phyloP scores from a whole-genome alignment of 78 protist genomes.

The Cavenderia fasciculata region DNA sequence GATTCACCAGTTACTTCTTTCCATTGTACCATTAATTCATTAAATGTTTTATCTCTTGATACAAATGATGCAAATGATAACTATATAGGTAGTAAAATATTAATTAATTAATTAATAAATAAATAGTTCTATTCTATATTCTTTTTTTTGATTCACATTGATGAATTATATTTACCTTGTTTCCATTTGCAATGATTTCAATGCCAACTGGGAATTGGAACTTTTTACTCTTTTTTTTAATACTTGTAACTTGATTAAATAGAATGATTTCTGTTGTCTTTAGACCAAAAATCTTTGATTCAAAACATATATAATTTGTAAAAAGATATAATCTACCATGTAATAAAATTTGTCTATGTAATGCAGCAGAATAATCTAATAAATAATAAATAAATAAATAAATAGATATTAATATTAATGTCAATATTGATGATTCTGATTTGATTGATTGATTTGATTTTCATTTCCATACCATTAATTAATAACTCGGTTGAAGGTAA shows the following conservation, averaged over 20 bases:
- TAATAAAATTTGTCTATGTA: slow-evolving; percentile 34
- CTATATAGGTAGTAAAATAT: background rate
- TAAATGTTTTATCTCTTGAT: slow-evolving; percentile 64
- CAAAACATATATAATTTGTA: slow-evolving; percentile 56
- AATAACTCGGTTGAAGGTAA: slow-evolving; percentile 39
- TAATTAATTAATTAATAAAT: background rate
- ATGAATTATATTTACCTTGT: slow-evolving; percentile 15
- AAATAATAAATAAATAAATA: too few relatives aligned
- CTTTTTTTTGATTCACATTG: background rate
- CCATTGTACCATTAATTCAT: slow-evolving; percentile 44
- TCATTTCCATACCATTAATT: background rate
- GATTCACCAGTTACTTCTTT: slow-evolving; percentile 69
- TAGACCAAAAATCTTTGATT: slow-evolving; percentile 69
- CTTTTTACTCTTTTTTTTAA: slow-evolving; percentile 26
- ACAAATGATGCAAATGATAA: slow-evolving; percentile 70
- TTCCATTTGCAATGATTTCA: slow-evolving; percentile 1
- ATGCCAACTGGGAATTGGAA: slow-evolving; percentile 40
- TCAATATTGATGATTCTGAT: too few relatives aligned
- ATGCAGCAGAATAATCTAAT: slow-evolving; percentile 57
- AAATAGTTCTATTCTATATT: background rate
- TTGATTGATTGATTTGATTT: too few relatives aligned
- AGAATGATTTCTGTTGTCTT: slow-evolving; percentile 54
- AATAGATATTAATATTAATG: too few relatives aligned
- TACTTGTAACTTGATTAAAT: slow-evolving; percentile 25
- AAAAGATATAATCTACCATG: slow-evolving; percentile 65